These are phyloP conservation scores for Ettlia oleoabundans DNA, from an alignment of 139 green algal species.

Conservation along the genomic window DNA sequence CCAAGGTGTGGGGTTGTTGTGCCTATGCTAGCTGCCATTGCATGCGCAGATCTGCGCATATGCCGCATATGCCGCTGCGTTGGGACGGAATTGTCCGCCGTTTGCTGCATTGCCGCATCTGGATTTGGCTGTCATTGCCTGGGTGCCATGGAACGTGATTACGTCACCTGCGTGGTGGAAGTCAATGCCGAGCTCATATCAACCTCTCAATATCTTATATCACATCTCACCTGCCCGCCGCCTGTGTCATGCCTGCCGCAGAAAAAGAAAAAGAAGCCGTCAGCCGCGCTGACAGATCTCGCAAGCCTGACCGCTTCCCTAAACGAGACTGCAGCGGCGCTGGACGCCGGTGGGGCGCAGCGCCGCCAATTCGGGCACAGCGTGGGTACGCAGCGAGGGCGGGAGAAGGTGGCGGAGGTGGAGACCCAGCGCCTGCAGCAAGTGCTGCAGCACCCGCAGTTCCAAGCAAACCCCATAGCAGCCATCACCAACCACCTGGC, in stretches of 20 bases:
- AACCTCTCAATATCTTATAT: constrained; percentile 15
- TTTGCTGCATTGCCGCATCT: neutral
- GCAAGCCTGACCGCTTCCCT: constrained; percentile 23
- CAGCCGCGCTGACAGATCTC: constrained; percentile 21
- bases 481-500: constrained; percentile 56
- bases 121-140: too few relatives aligned
- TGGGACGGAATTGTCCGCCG: neutral
- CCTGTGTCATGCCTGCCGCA: neutral
- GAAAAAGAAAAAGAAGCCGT: constrained; percentile 29
- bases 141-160: too few relatives aligned
- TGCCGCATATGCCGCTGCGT: neutral
- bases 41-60: too few relatives aligned
- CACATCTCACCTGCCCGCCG: too few relatives aligned
- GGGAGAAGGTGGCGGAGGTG: constrained; percentile 19
- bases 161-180: too few relatives aligned
- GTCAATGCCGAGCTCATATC: too few relatives aligned
- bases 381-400: constrained; percentile 15
- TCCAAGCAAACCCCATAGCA: constrained; percentile 52
- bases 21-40: too few relatives aligned
- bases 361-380: constrained; percentile 1
- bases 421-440: constrained; percentile 51
- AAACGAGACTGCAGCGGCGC: neutral
- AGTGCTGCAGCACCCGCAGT: constrained; percentile 58
- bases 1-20: constrained; percentile 37
- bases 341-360: neutral